Conservation (phyloP, 2,329 filamentous ascomycete species). For the Aspergillus sp. region DNA sequence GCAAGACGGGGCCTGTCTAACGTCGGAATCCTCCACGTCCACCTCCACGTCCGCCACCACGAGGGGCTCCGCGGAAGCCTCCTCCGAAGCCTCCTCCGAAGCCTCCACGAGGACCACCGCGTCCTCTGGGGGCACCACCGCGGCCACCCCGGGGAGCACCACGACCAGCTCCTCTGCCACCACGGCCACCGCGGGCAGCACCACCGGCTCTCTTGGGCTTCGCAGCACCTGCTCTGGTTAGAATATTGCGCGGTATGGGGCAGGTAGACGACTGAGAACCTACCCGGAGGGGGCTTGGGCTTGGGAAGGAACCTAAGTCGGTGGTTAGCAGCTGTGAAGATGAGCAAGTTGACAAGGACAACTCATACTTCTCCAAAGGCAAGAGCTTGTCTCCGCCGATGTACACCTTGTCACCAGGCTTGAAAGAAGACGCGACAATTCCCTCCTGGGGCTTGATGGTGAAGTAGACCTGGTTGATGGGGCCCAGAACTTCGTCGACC, state of each 20-base stretch:
- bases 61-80: conserved; percentile 32
- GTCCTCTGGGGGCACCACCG: conserved; percentile 55
- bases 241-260: background rate
- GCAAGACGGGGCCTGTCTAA: conserved; percentile 26
- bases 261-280: conserved; percentile 9
- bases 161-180: conserved; percentile 45
- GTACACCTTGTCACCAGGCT: conserved; percentile 95
- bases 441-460: conserved; percentile 96
- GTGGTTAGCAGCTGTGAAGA: conserved; percentile 14
- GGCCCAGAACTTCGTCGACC: conserved; percentile 95
- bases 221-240: conserved; percentile 53
- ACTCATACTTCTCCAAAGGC: conserved; percentile 73
- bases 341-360: background rate
- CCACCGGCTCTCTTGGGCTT: conserved; percentile 72
- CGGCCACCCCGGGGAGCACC: conserved; percentile 45
- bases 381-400: conserved; percentile 93
- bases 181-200: conserved; percentile 49
- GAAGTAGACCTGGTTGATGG: conserved; percentile 97
- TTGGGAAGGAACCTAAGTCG: conserved; percentile 78
- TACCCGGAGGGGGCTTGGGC: conserved; percentile 69
- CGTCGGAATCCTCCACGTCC: conserved; percentile 29
- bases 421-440: conserved; percentile 92
- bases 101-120: conserved; percentile 49
- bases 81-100: conserved; percentile 47
- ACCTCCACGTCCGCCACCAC: conserved; percentile 39